phyloP scores from a whole-genome alignment of 2,329 filamentous ascomycete species.

The Alternaria sp. region DNA sequence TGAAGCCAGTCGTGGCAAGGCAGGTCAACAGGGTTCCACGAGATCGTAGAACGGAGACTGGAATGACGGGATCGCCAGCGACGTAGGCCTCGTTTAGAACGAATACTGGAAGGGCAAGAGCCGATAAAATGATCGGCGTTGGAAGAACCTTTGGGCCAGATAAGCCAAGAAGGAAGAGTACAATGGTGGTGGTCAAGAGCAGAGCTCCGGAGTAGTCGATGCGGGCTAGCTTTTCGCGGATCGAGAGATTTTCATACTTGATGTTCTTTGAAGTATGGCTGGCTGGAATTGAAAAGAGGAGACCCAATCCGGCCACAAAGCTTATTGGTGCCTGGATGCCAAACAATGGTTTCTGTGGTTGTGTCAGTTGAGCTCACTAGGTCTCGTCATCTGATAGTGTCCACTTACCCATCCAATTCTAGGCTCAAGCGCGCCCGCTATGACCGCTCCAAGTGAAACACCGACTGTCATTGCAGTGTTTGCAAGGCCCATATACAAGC shows the following conservation, averaged over 20 bases:
- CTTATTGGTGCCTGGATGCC: slow-evolving; percentile 72
- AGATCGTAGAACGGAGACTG: slow-evolving; percentile 71
- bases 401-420: slow-evolving; percentile 71
- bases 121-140: slow-evolving; percentile 66
- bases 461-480: slow-evolving; percentile 77
- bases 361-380: slow-evolving; percentile 9
- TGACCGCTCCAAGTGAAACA: slow-evolving; percentile 72
- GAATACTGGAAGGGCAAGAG: slow-evolving; percentile 59
- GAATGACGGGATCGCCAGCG: slow-evolving; percentile 75
- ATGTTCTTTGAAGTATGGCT: slow-evolving; percentile 47
- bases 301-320: slow-evolving; percentile 65
- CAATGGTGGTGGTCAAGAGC: slow-evolving; percentile 61
- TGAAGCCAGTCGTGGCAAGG: slow-evolving; percentile 75
- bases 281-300: slow-evolving; percentile 71
- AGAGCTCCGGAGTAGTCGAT: slow-evolving; percentile 79
- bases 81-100: slow-evolving; percentile 68
- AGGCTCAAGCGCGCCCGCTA: slow-evolving; percentile 70
- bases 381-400: neutral
- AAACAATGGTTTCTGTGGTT: slow-evolving; percentile 70
- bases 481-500: slow-evolving; percentile 74
- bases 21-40: slow-evolving; percentile 76
- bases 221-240: slow-evolving; percentile 63
- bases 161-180: slow-evolving; percentile 75
- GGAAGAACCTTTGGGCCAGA: slow-evolving; percentile 67
- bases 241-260: slow-evolving; percentile 45